phyloP scores from a whole-genome alignment of 331 rosid genomes.

The Phaseolus coccineus region DNA sequence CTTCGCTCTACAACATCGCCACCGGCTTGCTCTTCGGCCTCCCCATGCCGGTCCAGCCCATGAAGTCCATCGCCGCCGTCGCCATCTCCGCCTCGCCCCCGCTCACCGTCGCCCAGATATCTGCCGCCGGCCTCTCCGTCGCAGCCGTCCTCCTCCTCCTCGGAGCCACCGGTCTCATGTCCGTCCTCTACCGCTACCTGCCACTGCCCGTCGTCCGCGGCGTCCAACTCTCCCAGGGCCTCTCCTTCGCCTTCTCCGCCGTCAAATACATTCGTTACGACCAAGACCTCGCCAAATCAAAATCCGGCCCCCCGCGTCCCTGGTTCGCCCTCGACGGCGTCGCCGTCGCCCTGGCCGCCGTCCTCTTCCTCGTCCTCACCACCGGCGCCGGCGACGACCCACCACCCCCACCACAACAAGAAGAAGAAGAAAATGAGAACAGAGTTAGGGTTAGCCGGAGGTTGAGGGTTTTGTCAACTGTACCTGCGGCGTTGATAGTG shows the following conservation, averaged over 20 bases:
- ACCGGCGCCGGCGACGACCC: conserved; percentile 68
- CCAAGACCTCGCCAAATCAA: conserved; percentile 61
- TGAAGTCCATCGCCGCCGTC: conserved; percentile 92
- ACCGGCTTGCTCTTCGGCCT: conserved; percentile 82
- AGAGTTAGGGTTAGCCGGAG: neutral
- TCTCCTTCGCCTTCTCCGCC: conserved; percentile 78
- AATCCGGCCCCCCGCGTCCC: conserved; percentile 59
- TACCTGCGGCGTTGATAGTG: conserved; percentile 73
- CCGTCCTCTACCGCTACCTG: conserved; percentile 75
- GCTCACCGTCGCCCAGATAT: conserved; percentile 72
- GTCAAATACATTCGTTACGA: conserved; percentile 72
- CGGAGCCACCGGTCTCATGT: conserved; percentile 78
- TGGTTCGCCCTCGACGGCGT: conserved; percentile 78
- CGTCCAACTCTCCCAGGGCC: conserved; percentile 88
- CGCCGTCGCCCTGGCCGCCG: conserved; percentile 55
- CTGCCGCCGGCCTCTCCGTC: conserved; percentile 83
- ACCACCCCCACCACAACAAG: neutral
- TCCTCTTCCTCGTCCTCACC: conserved; percentile 63
- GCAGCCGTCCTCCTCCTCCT: conserved; percentile 70
- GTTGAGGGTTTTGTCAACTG: conserved; percentile 47
- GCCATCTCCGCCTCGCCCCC: conserved; percentile 75
- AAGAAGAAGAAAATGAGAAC: neutral
- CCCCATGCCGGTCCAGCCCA: conserved; percentile 94
- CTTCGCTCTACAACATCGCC: conserved; percentile 76
- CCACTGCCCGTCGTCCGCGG: conserved; percentile 94